Conservation (phyloP, 495 filamentous ascomycete genomes). For the Talaromyces trachyspermus region DNA sequence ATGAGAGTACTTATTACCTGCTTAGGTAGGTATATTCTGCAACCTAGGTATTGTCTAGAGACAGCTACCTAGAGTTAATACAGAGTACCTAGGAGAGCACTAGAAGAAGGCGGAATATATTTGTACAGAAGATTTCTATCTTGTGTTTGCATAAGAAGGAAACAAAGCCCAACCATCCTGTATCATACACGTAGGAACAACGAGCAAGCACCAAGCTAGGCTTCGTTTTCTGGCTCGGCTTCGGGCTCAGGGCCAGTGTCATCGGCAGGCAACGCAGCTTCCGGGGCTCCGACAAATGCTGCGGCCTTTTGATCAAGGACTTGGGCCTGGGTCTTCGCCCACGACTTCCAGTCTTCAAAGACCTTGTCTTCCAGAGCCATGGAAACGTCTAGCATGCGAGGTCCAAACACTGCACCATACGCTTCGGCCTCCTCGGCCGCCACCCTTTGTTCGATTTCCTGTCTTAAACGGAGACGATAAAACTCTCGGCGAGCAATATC, state of each 20-base stretch:
- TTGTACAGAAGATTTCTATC: too few relatives aligned
- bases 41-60: too few relatives aligned
- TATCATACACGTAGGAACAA: too few relatives aligned
- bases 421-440: slow-evolving; percentile 81
- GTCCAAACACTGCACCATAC: slow-evolving; percentile 81
- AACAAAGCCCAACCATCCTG: too few relatives aligned
- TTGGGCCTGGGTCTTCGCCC: slow-evolving; percentile 55
- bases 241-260: slow-evolving; percentile 7
- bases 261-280: slow-evolving; percentile 12
- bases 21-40: too few relatives aligned
- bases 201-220: too few relatives aligned
- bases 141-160: too few relatives aligned
- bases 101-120: too few relatives aligned
- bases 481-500: slow-evolving; percentile 85
- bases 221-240: neutral
- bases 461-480: slow-evolving; percentile 70
- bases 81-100: too few relatives aligned
- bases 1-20: too few relatives aligned
- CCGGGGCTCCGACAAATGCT: slow-evolving; percentile 27
- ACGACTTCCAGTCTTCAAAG: slow-evolving; percentile 74
- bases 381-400: slow-evolving; percentile 61
- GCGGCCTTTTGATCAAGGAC: slow-evolving; percentile 22
- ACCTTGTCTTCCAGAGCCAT: slow-evolving; percentile 73
- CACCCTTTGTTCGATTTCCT: slow-evolving; percentile 78
- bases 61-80: too few relatives aligned